phyloP scores from a whole-genome alignment of 768 basidiomycete species.

The Lactifluus subvellereus region DNA sequence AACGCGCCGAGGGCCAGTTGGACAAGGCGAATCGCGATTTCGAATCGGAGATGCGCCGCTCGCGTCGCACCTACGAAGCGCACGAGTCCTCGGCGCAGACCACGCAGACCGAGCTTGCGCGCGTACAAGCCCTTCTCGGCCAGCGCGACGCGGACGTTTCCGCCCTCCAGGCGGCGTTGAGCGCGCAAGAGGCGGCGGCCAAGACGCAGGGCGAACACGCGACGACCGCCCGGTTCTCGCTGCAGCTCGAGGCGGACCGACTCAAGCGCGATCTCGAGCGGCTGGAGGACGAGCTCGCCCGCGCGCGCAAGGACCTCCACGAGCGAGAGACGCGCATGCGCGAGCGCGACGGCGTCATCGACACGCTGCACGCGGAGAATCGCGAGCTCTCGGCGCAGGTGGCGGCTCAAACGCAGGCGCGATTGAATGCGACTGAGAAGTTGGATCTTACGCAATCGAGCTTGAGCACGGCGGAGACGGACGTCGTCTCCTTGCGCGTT shows the following conservation, averaged over 20 bases:
- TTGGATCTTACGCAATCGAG: conserved; percentile 62
- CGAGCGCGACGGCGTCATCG: conserved; percentile 67
- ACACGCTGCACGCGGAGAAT: conserved; percentile 72
- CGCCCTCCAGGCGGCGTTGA: conserved; percentile 67
- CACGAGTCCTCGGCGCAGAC: conserved; percentile 65
- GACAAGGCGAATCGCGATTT: conserved; percentile 55
- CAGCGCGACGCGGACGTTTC: conserved; percentile 73
- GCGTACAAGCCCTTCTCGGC: conserved; percentile 54
- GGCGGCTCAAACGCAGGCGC: conserved; percentile 79
- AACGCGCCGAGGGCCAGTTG: conserved; percentile 48
- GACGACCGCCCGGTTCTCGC: conserved; percentile 73
- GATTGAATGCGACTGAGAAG: conserved; percentile 84
- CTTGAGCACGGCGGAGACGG: conserved; percentile 62
- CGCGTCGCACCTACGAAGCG: conserved; percentile 59
- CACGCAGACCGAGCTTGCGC: conserved; percentile 56
- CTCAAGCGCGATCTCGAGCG: conserved; percentile 78
- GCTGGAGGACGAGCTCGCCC: conserved; percentile 70
- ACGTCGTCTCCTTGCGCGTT: conserved; percentile 52
- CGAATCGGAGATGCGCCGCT: conserved; percentile 53
- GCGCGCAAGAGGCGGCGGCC: conserved; percentile 65
- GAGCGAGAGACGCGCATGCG: conserved; percentile 58
- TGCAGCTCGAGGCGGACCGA: conserved; percentile 87
- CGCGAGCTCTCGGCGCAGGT: conserved; percentile 75
- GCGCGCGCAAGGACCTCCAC: conserved; percentile 63
- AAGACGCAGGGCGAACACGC: conserved; percentile 79